phyloP scores from a whole-genome alignment of 495 filamentous ascomycete species.

The Aspergillus leporis region DNA sequence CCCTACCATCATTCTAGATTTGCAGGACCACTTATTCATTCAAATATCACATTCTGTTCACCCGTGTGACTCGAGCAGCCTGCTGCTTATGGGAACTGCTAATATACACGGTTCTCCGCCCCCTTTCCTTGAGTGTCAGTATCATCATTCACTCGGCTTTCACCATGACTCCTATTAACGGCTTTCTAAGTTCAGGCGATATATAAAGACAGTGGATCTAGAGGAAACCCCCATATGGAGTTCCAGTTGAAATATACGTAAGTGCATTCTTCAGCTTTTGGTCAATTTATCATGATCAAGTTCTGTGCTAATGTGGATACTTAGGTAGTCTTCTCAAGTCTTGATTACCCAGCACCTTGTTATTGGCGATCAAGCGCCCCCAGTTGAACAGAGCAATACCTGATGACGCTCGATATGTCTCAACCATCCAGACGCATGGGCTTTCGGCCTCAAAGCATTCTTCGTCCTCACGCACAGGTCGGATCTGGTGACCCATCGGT shows the following conservation, averaged over 20 bases:
- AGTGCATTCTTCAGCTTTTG: background rate
- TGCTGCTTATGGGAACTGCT: background rate
- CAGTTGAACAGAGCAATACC: background rate
- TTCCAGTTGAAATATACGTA: background rate
- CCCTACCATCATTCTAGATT: background rate
- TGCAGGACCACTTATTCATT: background rate
- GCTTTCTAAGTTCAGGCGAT: background rate
- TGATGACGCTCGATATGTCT: conserved; percentile 3
- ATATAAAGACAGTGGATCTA: background rate
- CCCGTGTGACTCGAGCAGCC: background rate
- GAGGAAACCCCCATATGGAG: background rate
- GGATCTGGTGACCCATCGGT: conserved; percentile 18
- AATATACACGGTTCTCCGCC: background rate
- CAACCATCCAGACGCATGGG: background rate
- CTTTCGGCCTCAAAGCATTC: background rate
- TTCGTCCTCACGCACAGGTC: conserved; percentile 1
- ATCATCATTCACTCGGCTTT: background rate
- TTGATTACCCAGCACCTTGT: background rate
- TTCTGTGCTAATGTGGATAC: background rate
- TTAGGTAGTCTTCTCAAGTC: background rate
- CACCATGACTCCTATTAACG: background rate
- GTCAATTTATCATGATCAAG: background rate
- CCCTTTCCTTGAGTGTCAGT: background rate
- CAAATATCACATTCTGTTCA: background rate
- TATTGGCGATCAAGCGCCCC: background rate